Conservation (phyloP, 2,329 filamentous ascomycete species). For the Aspergillus ibericus region DNA sequence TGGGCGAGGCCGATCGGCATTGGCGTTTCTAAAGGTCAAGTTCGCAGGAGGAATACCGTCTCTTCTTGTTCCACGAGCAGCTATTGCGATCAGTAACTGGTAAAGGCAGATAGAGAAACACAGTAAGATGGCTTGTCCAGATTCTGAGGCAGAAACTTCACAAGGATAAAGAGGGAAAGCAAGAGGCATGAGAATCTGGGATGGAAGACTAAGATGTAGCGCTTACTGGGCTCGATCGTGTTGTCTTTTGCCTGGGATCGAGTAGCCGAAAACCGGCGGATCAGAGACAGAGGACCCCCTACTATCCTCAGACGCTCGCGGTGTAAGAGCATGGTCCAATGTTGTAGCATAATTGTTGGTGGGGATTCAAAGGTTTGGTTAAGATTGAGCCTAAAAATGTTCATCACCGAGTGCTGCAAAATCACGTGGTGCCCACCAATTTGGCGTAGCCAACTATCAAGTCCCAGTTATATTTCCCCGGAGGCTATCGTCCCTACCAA, state of each 20-base stretch:
- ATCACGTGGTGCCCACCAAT: conserved; percentile 7
- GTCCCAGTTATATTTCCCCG: background rate
- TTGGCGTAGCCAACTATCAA: background rate
- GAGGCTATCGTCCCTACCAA: background rate
- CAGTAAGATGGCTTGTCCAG: too few relatives aligned
- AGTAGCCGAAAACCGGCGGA: conserved; percentile 31
- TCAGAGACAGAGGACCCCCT: conserved; percentile 14
- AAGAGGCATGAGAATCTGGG: background rate
- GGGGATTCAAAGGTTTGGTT: background rate
- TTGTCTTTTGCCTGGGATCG: conserved; percentile 18
- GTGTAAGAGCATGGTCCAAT: conserved; percentile 14
- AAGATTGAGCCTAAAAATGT: background rate
- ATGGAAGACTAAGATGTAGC: background rate
- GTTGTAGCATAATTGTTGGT: conserved; percentile 29
- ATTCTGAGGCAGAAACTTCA: background rate
- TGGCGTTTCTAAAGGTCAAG: conserved; percentile 19
- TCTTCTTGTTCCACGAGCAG: conserved; percentile 7
- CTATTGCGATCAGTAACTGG: background rate
- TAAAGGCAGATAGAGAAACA: background rate
- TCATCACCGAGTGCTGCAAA: background rate
- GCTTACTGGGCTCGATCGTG: conserved; percentile 26
- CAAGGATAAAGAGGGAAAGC: background rate
- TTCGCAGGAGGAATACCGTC: conserved; percentile 17
- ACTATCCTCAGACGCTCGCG: conserved; percentile 12
- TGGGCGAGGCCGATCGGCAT: conserved; percentile 22